Conservation (phyloP, 1,284 basidiomycete species). For the Sporisorium exsertum region DNA sequence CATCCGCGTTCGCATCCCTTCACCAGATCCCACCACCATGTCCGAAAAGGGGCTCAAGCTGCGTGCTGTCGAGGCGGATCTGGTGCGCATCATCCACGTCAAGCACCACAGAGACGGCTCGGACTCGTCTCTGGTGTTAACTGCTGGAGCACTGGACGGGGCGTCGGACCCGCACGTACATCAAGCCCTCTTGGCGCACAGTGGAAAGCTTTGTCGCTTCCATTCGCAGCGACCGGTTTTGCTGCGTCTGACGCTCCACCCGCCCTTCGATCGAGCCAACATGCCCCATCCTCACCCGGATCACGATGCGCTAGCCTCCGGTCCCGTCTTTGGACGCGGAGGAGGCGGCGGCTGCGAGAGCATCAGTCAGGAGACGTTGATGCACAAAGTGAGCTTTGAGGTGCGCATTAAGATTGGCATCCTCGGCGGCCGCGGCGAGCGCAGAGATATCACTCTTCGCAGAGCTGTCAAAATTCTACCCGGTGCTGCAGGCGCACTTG, state of each 20-base stretch:
- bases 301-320: conserved; percentile 59
- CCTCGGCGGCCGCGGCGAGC: conserved; percentile 42
- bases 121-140: not conserved
- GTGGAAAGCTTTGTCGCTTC: conserved; percentile 66
- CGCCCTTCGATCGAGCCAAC: conserved; percentile 59
- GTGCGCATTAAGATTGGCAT: conserved; percentile 60
- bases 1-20: conserved; percentile 61
- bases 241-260: conserved; percentile 60
- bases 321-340: conserved; percentile 53
- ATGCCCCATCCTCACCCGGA: conserved; percentile 66
- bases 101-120: conserved; percentile 11
- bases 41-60: conserved; percentile 59
- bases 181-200: conserved; percentile 60
- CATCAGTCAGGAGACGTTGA: conserved; percentile 64
- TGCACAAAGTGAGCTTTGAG: conserved; percentile 65
- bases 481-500: conserved; percentile 54
- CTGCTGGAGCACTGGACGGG: not conserved
- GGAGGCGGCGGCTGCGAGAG: conserved; percentile 66
- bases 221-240: conserved; percentile 56
- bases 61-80: conserved; percentile 60
- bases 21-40: conserved; percentile 47
- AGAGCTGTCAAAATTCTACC: conserved; percentile 58
- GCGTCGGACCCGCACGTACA: conserved; percentile 17
- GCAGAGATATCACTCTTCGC: conserved; percentile 52
- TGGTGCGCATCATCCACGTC: conserved; percentile 60